Base-by-base conservation (phyloP, 2,329 filamentous ascomycete species). In the Penicillium oxalicum region DNA sequence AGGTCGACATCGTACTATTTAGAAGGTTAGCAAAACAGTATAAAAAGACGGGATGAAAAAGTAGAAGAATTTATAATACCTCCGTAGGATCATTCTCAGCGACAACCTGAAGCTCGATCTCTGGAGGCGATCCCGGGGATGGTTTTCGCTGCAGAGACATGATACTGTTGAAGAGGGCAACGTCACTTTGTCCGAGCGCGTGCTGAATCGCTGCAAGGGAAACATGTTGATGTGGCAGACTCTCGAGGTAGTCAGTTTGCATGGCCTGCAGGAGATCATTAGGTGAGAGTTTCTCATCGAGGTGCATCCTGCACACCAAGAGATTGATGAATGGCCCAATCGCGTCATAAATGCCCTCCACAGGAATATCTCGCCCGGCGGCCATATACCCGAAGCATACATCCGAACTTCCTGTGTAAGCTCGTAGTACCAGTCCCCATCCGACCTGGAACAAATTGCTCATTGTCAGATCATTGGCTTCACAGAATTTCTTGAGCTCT, bases 381-480 rank as follows among this genome's bases (percentile, higher is more conserved):
- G 69, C 61, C 3, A 69, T 70, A 47, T 69, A 69, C 8, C 68
- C 71, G 58, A 72, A 75, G 6, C 68, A 50, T 3, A 71, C 64
- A 41, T 70, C 63, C 28, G 70, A 60, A 3, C 60, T 64, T 1
- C 61, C 64, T 2, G 67, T 66, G 43, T 70, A 71, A 3, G 56
- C 58, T 3, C 62, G 60, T 1, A 72, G 52, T 1, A 72, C 56
- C 13, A 74, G 39, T 2, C 61, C 66, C 70, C 70, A 73, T 9
- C 70, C 70, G 4, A 66, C 62, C 4, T 66, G 63, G 34, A 72
- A 62, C 35, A 70, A 56, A 2, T 64, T 69, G 7, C 68, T 40
- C 2, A 60, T 28, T 2, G 62, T 61, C 11, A 57, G 44, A n/a
- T 51, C 47, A 24, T 49, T 44, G 6, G 35, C 13, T 13, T 47